A percentile compares a stretch with the other conserved stretches of the same genome.
These are phyloP conservation scores for California macrophylla DNA, from an alignment of 441 rosid genomes.

Conservation along the genomic window DNA sequence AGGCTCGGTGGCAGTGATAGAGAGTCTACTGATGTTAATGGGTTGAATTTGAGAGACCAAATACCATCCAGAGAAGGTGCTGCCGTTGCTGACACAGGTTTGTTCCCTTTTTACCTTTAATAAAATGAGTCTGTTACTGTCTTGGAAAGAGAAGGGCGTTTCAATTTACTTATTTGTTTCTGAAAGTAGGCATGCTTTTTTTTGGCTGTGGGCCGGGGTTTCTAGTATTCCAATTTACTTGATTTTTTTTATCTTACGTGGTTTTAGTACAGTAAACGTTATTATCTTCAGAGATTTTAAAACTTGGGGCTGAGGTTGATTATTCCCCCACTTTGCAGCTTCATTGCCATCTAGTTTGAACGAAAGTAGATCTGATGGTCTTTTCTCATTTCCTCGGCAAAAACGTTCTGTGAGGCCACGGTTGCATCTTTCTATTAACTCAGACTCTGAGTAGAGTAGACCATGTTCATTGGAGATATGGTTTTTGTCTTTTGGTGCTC, in stretches of 20 bases:
- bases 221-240: background rate
- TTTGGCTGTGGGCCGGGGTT: background rate
- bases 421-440: slow-evolving; percentile 62
- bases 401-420: slow-evolving; percentile 84
- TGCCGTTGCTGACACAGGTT: slow-evolving; percentile 68
- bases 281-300: background rate
- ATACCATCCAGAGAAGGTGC: slow-evolving; percentile 40
- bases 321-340: slow-evolving; percentile 23
- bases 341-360: slow-evolving; percentile 57
- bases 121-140: no score
- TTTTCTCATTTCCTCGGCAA: slow-evolving; percentile 69
- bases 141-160: background rate
- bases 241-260: background rate
- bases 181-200: background rate
- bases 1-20: slow-evolving; percentile 65
- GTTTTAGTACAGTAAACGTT: no score
- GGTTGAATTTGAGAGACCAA: slow-evolving; percentile 45
- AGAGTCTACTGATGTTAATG: slow-evolving; percentile 40
- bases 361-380: slow-evolving; percentile 59
- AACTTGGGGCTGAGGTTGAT: background rate
- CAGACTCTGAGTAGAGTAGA: slow-evolving; percentile 55
- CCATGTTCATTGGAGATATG: background rate
- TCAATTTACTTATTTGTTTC: background rate
- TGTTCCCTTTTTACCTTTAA: slow-evolving; percentile 29
- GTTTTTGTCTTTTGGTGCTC: background rate